Base-by-base conservation (phyloP, 23 red algal genomes). In the Gracilariopsis chorda region DNA sequence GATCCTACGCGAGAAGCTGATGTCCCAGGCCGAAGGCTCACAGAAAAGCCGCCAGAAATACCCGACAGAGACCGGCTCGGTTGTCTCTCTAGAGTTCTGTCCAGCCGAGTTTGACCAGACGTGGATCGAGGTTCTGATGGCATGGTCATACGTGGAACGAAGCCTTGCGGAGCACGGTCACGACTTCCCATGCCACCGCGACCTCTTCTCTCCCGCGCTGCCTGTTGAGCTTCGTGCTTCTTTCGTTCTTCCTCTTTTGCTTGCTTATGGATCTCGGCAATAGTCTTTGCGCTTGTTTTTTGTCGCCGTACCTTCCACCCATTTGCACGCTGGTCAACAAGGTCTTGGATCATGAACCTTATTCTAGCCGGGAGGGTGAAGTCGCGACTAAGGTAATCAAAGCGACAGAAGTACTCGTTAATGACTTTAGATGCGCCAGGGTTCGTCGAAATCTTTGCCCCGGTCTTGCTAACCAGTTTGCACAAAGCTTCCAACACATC, bases 261-360 rank as follows among this genome's bases (percentile, higher is more conserved):
- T 33, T 96, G 88, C 3, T 80, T 87, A 70, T 95, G 92, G 64
- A 98, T 98, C 64, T 98, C 96, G 20, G 90, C 63, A 47, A 98
- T 98, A 1, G 92, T 98, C 88, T 95, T 94, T 13, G 96, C 96
- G 20, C 83, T 84, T 30, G 46, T 62, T 69, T 98, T 87, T 78
- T 94, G 46, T 32, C 96, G 37, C 33, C 96, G 60, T 44, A 92
- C 69, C 40, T 93, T 90, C 97, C 97, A 99, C 23, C 78, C 75
- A 44, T 89, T 94, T 2, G 51, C 36, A 37, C 97, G 84, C 80
- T 96, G 92, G 23, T 99, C 97, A 44, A 90, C 77, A 44, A 99
- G 71, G 56, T 99, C 97, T 69, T 96, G 72, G 19, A 99, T 80
- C 97, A 99, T 96, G 90, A 99, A 99, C 19, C 97, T 93, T 33